Evolutionary conservation across 2,329 filamentous ascomycete species (phyloP).

Genomic region (Phialemonium atrogriseum): DNA sequence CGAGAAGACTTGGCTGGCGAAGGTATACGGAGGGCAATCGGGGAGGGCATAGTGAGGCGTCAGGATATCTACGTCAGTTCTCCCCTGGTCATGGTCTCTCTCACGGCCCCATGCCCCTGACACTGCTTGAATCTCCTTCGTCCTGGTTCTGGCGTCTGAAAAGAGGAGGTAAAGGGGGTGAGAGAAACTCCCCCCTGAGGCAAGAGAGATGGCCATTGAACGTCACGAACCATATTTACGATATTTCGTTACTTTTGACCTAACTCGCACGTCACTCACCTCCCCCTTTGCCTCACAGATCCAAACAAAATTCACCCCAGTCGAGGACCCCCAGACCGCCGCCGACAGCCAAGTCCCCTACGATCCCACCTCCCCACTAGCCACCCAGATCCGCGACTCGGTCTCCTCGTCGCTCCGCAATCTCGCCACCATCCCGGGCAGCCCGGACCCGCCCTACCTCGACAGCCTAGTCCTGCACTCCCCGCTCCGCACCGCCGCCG

Average conservation of each 20-base stretch:
- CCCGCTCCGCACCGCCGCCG: constrained; percentile 31
- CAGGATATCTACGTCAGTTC: constrained; percentile 53
- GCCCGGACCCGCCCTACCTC: constrained; percentile 40
- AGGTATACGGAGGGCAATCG: constrained; percentile 54
- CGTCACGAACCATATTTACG: neutral
- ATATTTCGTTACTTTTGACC: too few species aligned
- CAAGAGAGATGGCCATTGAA: too few species aligned
- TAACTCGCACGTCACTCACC: too few species aligned
- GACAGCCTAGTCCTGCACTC: constrained; percentile 70
- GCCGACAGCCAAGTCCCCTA: constrained; percentile 54
- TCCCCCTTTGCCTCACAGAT: constrained; percentile 40
- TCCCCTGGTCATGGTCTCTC: too few species aligned
- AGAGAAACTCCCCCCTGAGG: too few species aligned
- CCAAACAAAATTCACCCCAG: constrained; percentile 76
- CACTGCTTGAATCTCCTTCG: too few species aligned
- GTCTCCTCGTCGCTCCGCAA: constrained; percentile 58
- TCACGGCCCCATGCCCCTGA: too few species aligned
- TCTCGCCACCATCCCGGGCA: constrained; percentile 36
- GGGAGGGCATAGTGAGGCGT: constrained; percentile 45
- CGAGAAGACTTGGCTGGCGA: constrained; percentile 62
- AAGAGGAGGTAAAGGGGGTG: too few species aligned
- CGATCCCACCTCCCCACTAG: constrained; percentile 40
- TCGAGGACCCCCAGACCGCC: constrained; percentile 45
- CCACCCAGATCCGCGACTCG: constrained; percentile 52
- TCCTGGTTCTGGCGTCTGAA: too few species aligned